Conservation (phyloP, 1,284 basidiomycete species). For the Leccinum griseonigrum region DNA sequence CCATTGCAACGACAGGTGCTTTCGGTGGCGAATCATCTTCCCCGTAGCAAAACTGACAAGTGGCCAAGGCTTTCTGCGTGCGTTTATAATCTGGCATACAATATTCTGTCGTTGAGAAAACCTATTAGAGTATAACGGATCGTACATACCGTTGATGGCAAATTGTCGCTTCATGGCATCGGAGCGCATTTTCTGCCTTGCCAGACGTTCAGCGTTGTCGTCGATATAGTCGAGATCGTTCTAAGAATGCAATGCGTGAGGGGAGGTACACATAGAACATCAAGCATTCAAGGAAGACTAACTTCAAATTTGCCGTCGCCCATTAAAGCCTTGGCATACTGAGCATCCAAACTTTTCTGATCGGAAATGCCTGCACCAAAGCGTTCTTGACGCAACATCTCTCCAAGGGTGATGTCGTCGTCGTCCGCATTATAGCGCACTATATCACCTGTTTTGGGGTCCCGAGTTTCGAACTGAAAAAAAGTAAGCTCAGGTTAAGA, state of each 20-base stretch:
- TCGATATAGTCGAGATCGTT: constrained; percentile 93
- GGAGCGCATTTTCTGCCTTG: constrained; percentile 90
- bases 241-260: constrained; percentile 34
- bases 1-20: constrained; percentile 86
- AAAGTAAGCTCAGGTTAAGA: constrained; percentile 2
- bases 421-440: constrained; percentile 88
- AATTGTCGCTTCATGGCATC: constrained; percentile 97
- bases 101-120: neutral
- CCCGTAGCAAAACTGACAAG: constrained; percentile 85
- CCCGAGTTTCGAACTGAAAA: constrained; percentile 80
- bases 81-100: constrained; percentile 78
- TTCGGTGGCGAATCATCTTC: constrained; percentile 86
- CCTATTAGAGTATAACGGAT: constrained; percentile 1
- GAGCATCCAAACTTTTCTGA: constrained; percentile 89
- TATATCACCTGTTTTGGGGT: constrained; percentile 84
- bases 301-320: constrained; percentile 86
- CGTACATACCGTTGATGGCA: constrained; percentile 81
- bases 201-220: constrained; percentile 92
- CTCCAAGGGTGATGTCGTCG: constrained; percentile 81
- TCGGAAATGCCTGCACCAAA: constrained; percentile 87
- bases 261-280: neutral
- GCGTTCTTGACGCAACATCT: constrained; percentile 90
- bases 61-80: constrained; percentile 87
- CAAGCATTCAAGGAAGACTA: constrained; percentile 20
- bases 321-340: constrained; percentile 87